These are phyloP conservation scores for Alternaria sp. DNA, from an alignment of 2,329 filamentous ascomycete species.

Conservation along the genomic window DNA sequence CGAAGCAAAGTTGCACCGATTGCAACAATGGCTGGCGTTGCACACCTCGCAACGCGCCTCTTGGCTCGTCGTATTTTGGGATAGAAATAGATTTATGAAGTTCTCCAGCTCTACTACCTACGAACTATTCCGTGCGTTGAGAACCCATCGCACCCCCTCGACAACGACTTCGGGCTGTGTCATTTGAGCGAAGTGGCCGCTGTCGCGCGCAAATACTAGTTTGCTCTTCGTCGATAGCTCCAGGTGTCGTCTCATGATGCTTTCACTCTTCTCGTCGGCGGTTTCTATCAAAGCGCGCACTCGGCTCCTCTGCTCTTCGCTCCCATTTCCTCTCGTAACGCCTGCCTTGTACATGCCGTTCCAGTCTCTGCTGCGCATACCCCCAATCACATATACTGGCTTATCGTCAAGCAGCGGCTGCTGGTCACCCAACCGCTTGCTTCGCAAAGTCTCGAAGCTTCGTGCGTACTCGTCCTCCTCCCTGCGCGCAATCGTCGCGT, in stretches of 20 bases:
- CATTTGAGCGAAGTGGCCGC: background rate
- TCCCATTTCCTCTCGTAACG: constrained; percentile 47
- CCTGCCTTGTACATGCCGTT: constrained; percentile 44
- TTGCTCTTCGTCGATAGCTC: constrained; percentile 19
- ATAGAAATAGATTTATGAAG: no score
- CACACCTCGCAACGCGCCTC: no score
- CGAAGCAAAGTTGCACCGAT: no score
- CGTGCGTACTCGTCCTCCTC: constrained; percentile 27
- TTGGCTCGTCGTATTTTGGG: no score
- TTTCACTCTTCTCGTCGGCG: constrained; percentile 40
- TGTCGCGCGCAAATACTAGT: background rate
- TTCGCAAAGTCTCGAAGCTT: constrained; percentile 41
- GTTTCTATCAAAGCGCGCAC: constrained; percentile 40
- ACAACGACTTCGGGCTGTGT: background rate
- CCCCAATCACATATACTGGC: background rate
- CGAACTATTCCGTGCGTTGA: background rate
- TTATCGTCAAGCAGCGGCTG: background rate
- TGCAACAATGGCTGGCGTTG: no score
- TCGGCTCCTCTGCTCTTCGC: constrained; percentile 39
- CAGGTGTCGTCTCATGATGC: constrained; percentile 40
- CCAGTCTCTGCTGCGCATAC: constrained; percentile 14
- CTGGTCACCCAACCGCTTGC: constrained; percentile 33
- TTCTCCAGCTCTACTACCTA: background rate
- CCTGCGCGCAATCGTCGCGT: constrained; percentile 15
- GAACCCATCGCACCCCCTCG: background rate